Base-by-base conservation (phyloP, 2,329 filamentous ascomycete species). In the Dactylonectria estremocensis region DNA sequence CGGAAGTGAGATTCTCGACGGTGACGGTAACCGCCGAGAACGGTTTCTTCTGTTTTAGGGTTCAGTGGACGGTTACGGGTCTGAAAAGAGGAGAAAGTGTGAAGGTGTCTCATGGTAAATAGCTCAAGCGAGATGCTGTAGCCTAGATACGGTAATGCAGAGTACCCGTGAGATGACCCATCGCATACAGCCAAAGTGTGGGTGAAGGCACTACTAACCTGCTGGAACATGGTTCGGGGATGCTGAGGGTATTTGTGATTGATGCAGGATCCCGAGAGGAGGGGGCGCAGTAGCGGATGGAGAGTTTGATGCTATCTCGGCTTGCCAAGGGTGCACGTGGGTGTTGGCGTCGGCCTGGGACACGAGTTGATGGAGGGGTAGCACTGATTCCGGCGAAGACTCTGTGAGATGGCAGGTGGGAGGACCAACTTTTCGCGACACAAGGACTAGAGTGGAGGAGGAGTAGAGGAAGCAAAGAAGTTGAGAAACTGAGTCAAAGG, bases 11-110 rank as follows among this genome's bases (percentile, higher is more conserved):
- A 67, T 92, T 92, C 81, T 98, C 96, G 76, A 99, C 90, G 71
- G 94, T 93, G 61, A 97, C 95, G 40, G 95, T 97, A 70, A 99
- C 92, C 48, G 96, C 95, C 78, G 96, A 94, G 81, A 95, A 98
- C 3, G 95, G 95, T 84, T 95, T 91, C 85, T 91, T 81, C 79
- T 81, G 64, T 22, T 24, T 3, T 1, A 22, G 14, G 22, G 8
- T 56, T 68, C 35, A 68, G 67, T 16, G 46, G 7, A 13, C 7
- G 24, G 10, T 14, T 35, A 40, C 11, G n/a, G 20, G 40, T 22
- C 28, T 16, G 16, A 31, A 62, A 37, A 48, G 20, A 22, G 3
- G 18, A 45, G 24, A 24, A 43, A 8, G 10, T 20, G 20, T 7
- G 40, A 45, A 6, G 48, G 28, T 16, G 14, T 28, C 20, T 16